Base-by-base conservation (phyloP, 2,329 filamentous ascomycete genomes). In the Gnomoniopsis sp. region DNA sequence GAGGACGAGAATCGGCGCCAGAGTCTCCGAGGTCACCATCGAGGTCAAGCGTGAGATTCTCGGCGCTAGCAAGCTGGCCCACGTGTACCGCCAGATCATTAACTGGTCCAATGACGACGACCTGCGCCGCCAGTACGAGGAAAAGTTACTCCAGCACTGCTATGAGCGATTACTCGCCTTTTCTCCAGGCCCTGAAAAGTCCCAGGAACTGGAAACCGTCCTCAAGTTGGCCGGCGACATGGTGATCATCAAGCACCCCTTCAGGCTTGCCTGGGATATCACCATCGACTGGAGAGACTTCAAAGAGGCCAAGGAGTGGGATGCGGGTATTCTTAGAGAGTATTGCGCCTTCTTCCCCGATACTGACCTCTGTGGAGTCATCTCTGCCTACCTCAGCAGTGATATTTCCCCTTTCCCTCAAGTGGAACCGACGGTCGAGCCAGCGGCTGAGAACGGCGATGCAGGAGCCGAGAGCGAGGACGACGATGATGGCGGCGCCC, bases 171-270 rank as follows among this genome's bases (percentile, higher is more conserved):
- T 99, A 1, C 72, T 88, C 10, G 87, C 90, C 30, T 79, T 91
- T 17, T 84, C 88, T 2, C 61, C 79, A 1, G 85, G 87, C 3
- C 71, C 76, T 3, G 77, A 86, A 59, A 98, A 98, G 73, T 69
- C 75, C 1, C 73, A 78, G 19, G 92, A 96, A 71, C 83, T 90
- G 26, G 77, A 85, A 38, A 87, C 89, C 63, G 88, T 96, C 0
- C 75, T 89, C 67, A 88, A 89, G 60, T 77, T 95, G 54, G 92
- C 93, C 0, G 86, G 88, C 63, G 95, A 93, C 62, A 96, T 99
- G 90, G 93, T 99, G 61, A 90, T 96, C 60, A 95, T 99, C 70
- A 93, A 93, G 66, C 92, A 98, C 66, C 90, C 91, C 0, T 96
- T 88, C 74, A 85, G 88, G 63, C 80, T 96, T 17, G 95, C 95